A percentile compares a stretch with the other conserved stretches of the same genome.
phyloP scores from a whole-genome alignment of 306 rosid genomes.

The Morella rubra region DNA sequence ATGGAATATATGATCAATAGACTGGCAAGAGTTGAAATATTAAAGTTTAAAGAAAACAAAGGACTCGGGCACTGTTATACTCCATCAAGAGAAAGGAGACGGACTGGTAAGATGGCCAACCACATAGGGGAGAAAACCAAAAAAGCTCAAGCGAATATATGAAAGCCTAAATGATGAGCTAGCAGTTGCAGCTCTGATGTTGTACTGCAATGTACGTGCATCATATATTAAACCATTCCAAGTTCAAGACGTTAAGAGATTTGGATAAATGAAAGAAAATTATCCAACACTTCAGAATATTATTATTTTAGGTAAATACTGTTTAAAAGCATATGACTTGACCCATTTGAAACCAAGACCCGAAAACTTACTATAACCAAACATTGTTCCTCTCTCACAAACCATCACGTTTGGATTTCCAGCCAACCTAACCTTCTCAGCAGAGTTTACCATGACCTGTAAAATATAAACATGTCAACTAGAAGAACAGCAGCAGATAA shows the following conservation, averaged over 20 bases:
- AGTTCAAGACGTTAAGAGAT: slow-evolving; percentile 4
- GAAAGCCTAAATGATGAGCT: slow-evolving; percentile 3
- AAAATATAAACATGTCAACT: slow-evolving; percentile 18
- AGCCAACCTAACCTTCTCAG: slow-evolving; percentile 87
- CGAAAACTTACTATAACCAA: slow-evolving; percentile 93
- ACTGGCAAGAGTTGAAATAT: not conserved
- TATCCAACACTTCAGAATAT: slow-evolving; percentile 1
- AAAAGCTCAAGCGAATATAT: slow-evolving; percentile 15
- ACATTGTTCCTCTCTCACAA: slow-evolving; percentile 98
- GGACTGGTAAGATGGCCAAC: too few relatives aligned
- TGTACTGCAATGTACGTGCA: not conserved
- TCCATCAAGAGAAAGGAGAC: too few relatives aligned
- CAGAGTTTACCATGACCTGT: slow-evolving; percentile 90
- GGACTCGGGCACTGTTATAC: not conserved
- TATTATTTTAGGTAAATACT: not conserved
- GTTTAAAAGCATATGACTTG: slow-evolving; percentile 12
- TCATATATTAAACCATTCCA: slow-evolving; percentile 10
- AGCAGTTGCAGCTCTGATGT: slow-evolving; percentile 11
- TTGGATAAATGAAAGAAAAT: not conserved
- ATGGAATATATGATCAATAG: slow-evolving; percentile 19
- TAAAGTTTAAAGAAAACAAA: not conserved
- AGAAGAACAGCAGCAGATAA: slow-evolving; percentile 22
- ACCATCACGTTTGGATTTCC: slow-evolving; percentile 98
- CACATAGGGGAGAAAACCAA: too few relatives aligned
- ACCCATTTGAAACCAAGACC: slow-evolving; percentile 11